Evolutionary conservation across 768 basidiomycete genomes (phyloP).

Genomic region (Auricularia cornea): DNA sequence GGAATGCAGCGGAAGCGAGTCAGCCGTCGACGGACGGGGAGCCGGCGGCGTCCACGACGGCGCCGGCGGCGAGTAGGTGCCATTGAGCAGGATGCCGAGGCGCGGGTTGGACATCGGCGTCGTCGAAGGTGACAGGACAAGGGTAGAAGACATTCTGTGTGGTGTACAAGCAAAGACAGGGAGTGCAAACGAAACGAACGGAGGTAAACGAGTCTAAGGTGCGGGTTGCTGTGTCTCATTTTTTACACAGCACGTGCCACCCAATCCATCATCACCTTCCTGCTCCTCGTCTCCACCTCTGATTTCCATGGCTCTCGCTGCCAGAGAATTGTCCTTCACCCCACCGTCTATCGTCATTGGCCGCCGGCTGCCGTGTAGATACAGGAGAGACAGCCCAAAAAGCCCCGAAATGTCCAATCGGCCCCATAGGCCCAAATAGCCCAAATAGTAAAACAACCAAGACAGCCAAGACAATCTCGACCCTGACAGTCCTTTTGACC

Average conservation of each 20-base stretch:
- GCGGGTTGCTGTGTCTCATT: neutral
- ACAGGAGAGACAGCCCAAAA: neutral
- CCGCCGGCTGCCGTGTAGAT: too few species aligned
- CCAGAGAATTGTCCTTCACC: too few species aligned
- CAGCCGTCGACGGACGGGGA: neutral
- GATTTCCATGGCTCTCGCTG: too few species aligned
- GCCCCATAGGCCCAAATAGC: neutral
- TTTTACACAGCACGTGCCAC: too few species aligned
- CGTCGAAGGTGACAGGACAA: neutral
- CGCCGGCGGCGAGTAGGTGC: neutral
- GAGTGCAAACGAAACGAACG: neutral
- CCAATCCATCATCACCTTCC: too few species aligned
- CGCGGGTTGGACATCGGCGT: neutral
- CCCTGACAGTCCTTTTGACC: neutral
- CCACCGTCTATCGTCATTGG: too few species aligned
- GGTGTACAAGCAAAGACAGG: neutral
- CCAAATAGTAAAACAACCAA: neutral
- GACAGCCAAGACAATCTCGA: neutral
- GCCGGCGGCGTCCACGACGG: neutral
- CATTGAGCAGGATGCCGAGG: conserved; percentile 8
- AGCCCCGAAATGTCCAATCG: neutral
- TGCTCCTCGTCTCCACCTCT: too few species aligned
- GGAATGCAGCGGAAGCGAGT: conserved; percentile 2
- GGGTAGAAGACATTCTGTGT: neutral
- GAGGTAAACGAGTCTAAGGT: neutral